Conservation (phyloP, 1,284 basidiomycete species). For the Schizophyllum amplum region DNA sequence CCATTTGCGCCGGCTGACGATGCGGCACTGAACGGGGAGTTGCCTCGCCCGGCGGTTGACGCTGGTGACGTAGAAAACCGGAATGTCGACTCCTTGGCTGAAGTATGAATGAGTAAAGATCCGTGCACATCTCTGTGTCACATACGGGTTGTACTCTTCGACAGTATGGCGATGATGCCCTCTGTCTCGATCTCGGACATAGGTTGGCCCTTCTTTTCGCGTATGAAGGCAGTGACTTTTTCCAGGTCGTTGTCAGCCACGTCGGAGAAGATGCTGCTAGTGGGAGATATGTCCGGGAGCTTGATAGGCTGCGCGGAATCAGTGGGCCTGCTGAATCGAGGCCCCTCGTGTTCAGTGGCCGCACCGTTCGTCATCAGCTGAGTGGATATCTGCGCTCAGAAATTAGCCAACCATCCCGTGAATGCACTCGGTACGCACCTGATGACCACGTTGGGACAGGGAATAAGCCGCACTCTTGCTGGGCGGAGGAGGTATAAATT, state of each 20-base stretch:
- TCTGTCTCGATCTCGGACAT: constrained; percentile 44
- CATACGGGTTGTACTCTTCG: constrained; percentile 16
- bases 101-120: constrained; percentile 1
- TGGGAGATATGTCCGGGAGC: constrained; percentile 8
- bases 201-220: constrained; percentile 33
- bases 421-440: background rate
- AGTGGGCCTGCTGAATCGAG: background rate
- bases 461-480: no score
- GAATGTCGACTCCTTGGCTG: constrained; percentile 37
- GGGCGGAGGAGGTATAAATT: no score
- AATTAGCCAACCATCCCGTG: background rate
- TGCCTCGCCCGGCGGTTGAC: constrained; percentile 34
- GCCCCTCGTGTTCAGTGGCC: constrained; percentile 3
- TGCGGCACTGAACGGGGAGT: constrained; percentile 27
- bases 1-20: constrained; percentile 16
- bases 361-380: constrained; percentile 1
- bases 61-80: constrained; percentile 43
- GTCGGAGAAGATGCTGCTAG: constrained; percentile 16
- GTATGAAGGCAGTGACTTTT: constrained; percentile 36
- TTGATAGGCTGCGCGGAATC: constrained; percentile 12
- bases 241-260: constrained; percentile 32
- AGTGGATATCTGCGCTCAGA: constrained; percentile 4
- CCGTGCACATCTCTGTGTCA: background rate
- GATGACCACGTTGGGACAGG: background rate
- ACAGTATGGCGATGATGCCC: constrained; percentile 40